phyloP scores from a whole-genome alignment of 495 filamentous ascomycete species.

The Aspergillus nanangensis region DNA sequence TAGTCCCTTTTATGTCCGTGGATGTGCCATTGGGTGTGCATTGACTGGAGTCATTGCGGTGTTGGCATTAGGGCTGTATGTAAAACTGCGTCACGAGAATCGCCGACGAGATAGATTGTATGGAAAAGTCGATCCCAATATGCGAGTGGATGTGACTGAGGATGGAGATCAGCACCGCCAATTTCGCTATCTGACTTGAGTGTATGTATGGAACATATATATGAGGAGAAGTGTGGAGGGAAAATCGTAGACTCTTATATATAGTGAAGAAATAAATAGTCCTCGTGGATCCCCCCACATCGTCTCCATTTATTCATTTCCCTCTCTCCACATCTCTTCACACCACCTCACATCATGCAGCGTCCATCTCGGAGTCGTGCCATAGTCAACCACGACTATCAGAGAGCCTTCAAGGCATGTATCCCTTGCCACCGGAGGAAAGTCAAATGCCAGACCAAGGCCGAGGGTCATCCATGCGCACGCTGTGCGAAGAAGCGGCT shows the following conservation, averaged over 20 bases:
- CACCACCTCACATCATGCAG: no score
- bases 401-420: constrained; percentile 25
- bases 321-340: no score
- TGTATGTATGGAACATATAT: no score
- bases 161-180: constrained; percentile 18
- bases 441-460: constrained; percentile 18
- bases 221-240: no score
- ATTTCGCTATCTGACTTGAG: constrained; percentile 26
- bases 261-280: no score
- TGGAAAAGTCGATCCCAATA: constrained; percentile 18
- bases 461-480: constrained; percentile 8
- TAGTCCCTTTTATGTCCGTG: constrained; percentile 21
- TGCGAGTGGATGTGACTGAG: constrained; percentile 24
- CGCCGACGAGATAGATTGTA: constrained; percentile 20
- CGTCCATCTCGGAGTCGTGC: constrained; percentile 9
- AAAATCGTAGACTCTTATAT: no score
- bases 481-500: constrained; percentile 17
- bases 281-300: no score
- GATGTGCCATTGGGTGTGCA: constrained; percentile 24
- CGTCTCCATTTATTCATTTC: no score
- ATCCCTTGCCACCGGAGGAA: constrained; percentile 24
- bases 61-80: constrained; percentile 21
- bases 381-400: constrained; percentile 15
- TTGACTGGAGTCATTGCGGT: constrained; percentile 25
- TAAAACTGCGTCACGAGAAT: constrained; percentile 24